Percentiles rank a stretch among this genome's conserved stretches.
Conservation (phyloP, 2,329 filamentous ascomycete genomes). For the Akanthomyces uredinophilus region DNA sequence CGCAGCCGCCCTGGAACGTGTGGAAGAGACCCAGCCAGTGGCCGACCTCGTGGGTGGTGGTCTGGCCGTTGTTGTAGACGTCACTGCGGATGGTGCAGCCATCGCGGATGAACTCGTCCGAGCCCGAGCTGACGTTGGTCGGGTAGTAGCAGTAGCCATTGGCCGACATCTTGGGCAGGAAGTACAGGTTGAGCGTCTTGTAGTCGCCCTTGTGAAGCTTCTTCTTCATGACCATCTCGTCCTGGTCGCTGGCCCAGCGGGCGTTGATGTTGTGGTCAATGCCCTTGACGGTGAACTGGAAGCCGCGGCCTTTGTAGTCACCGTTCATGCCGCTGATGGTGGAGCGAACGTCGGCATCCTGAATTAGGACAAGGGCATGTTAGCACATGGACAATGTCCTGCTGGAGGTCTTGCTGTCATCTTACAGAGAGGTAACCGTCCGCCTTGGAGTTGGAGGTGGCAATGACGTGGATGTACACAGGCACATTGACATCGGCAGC, state of each 20-base stretch:
- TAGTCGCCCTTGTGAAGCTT: slow-evolving; percentile 42
- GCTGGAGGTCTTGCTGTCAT: neutral
- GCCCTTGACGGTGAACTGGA: slow-evolving; percentile 36
- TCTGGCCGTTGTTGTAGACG: slow-evolving; percentile 29
- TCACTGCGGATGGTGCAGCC: slow-evolving; percentile 34
- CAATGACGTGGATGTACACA: slow-evolving; percentile 7
- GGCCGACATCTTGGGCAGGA: slow-evolving; percentile 11
- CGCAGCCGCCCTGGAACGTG: slow-evolving; percentile 33
- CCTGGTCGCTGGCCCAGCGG: slow-evolving; percentile 38
- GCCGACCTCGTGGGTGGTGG: slow-evolving; percentile 32
- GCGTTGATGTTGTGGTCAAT: slow-evolving; percentile 43
- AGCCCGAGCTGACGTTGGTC: slow-evolving; percentile 18
- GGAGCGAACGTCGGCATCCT: neutral
- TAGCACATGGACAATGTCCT: neutral
- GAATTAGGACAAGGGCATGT: neutral
- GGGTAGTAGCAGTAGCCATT: slow-evolving; percentile 45
- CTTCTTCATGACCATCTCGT: slow-evolving; percentile 40
- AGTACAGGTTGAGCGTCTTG: slow-evolving; percentile 33
- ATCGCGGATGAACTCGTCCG: slow-evolving; percentile 28
- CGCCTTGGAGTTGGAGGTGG: neutral
- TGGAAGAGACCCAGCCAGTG: slow-evolving; percentile 39
- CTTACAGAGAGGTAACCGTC: slow-evolving; percentile 13
- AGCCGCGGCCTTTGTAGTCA: slow-evolving; percentile 1
- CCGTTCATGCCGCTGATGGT: neutral
- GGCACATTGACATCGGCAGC: neutral